Base-by-base conservation (phyloP, 768 basidiomycete genomes). In the Tulasnella calospora region DNA sequence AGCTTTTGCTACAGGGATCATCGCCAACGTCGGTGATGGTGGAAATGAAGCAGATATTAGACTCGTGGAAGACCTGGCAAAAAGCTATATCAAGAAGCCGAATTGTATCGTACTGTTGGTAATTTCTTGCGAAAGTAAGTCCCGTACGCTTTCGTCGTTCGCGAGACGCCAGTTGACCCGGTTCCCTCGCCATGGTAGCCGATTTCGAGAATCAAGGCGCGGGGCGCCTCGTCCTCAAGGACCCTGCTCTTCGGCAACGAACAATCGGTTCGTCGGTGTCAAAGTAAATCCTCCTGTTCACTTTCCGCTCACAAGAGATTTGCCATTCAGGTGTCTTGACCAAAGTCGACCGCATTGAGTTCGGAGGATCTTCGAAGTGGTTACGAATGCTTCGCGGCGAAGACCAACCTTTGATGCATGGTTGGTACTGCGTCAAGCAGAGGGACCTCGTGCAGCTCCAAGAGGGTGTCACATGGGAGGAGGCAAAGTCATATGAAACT, bases 121-220 rank as follows among this genome's bases (percentile, higher is more conserved):
- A 13, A 71, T 78, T 17, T 79, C 78, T 2, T 78, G 78, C 47
- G 78, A 78, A 33, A 78, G 78, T 73, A 38, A 44, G 36, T 57
- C 40, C 21, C 33, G 9, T 12, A 27, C 4, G 6, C 17, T 57
- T 47, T 79, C n/a, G 38, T 79, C 19, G 74, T 46, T 10, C 1
- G 46, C 17, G 46, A 7, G 15, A n/a, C 44, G 9, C 44, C 47
- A 35, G n/a, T 40, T 27, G 35, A 47, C 27, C 44, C 55, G 44
- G 51, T 47, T 27, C 15, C 9, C 35, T 19, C 7, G 67, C 71
- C 36, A 19, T 19, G 76, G 23, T 41, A 94, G 93, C 92, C 76
- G 92, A 94, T 80, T 92, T 92, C 27, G 91, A 94, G 80, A 94
- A 92, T 57, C 92, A 94, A 82, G 91, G 90, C 0, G 92, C 92